Percentiles rank a stretch among this genome's conserved stretches.
phyloP scores from a whole-genome alignment of 495 filamentous ascomycete species.

The Talaromyces wortmannii region DNA sequence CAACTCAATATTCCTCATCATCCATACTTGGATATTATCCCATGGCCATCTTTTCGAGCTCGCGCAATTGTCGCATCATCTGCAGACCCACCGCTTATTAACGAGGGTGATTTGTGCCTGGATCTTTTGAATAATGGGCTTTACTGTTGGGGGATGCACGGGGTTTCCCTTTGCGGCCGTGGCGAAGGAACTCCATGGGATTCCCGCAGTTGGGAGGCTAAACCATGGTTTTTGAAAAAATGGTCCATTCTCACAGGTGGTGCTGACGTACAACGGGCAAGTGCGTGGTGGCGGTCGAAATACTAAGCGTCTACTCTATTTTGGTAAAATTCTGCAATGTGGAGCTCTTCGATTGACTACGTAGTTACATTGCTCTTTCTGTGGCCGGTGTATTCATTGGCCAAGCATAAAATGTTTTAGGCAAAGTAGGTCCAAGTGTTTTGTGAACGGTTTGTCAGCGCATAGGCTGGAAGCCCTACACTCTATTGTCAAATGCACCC shows the following conservation, averaged over 20 bases:
- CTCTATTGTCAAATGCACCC: too few species aligned
- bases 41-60: not conserved
- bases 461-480: too few species aligned
- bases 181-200: not conserved
- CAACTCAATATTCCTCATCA: not conserved
- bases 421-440: too few species aligned
- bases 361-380: too few species aligned
- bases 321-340: too few species aligned
- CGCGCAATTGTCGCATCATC: not conserved
- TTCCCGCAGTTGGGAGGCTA: not conserved
- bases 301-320: too few species aligned
- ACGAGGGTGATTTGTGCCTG: not conserved
- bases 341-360: too few species aligned
- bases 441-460: too few species aligned
- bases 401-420: too few species aligned
- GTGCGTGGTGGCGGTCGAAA: not conserved
- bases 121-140: not conserved
- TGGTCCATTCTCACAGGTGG: not conserved
- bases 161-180: not conserved
- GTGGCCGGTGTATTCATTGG: too few species aligned
- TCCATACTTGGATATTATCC: not conserved
- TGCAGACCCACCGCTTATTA: not conserved
- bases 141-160: not conserved
- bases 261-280: not conserved
- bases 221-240: not conserved